A percentile compares a stretch with the other conserved stretches of the same genome.
phyloP scores from a whole-genome alignment of 768 basidiomycete genomes.

The Boletus insuetus region DNA sequence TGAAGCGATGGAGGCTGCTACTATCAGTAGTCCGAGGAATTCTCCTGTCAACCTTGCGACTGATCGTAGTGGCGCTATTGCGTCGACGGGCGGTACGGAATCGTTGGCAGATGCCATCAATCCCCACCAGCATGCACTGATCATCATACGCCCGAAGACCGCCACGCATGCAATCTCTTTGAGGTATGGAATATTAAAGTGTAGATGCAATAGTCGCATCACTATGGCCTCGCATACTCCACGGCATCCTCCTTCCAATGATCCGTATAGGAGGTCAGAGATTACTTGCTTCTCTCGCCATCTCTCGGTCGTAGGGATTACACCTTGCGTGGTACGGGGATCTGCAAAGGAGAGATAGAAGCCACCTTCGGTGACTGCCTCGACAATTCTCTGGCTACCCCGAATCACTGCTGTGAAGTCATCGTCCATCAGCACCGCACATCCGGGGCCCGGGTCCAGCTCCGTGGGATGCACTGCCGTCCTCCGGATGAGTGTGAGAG shows the following conservation, averaged over 20 bases:
- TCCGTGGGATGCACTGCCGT: slow-evolving; percentile 4
- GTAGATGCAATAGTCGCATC: slow-evolving; percentile 12
- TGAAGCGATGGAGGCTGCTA: slow-evolving; percentile 1
- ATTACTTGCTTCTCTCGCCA: slow-evolving; percentile 8
- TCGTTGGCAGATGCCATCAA: slow-evolving; percentile 6
- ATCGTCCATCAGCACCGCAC: slow-evolving; percentile 20
- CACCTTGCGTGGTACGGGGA: neutral
- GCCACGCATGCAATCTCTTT: slow-evolving; percentile 1
- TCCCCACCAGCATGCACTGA: slow-evolving; percentile 11
- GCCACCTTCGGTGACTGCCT: slow-evolving; percentile 19
- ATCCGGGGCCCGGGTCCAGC: slow-evolving; percentile 10
- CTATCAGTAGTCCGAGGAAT: slow-evolving; percentile 7
- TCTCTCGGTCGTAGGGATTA: neutral
- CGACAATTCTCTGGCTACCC: slow-evolving; percentile 15
- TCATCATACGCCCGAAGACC: slow-evolving; percentile 7
- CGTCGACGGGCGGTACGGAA: neutral
- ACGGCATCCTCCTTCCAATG: slow-evolving; percentile 14
- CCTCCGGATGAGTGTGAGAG: slow-evolving; percentile 15
- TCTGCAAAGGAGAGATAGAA: slow-evolving; percentile 18
- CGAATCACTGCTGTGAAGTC: slow-evolving; percentile 11
- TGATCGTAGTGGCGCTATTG: slow-evolving; percentile 6
- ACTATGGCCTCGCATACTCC: slow-evolving; percentile 13
- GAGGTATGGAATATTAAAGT: slow-evolving; percentile 4
- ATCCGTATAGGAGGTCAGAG: slow-evolving; percentile 7
- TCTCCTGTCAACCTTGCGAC: slow-evolving; percentile 8